Conservation (phyloP, 2,329 filamentous ascomycete genomes). For the Sporothrix brasiliensis region DNA sequence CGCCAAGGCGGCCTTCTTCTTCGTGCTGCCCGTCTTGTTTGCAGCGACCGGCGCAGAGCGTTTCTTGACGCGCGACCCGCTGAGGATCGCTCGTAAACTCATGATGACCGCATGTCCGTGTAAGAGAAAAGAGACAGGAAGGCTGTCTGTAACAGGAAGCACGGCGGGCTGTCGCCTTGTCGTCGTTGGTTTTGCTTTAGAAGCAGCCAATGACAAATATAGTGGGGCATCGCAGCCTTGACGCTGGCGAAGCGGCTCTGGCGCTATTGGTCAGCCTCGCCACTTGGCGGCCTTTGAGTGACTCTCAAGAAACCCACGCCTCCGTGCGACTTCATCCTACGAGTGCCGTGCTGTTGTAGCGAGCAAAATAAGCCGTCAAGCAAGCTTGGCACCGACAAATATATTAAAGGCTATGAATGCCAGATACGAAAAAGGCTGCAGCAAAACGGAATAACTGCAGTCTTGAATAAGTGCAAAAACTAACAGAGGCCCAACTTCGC, state of each 20-base stretch:
- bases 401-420: slow-evolving; percentile 17
- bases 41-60: slow-evolving; percentile 18
- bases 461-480: not conserved
- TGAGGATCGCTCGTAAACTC: slow-evolving; percentile 37
- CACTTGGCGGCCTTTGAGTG: not conserved
- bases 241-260: not conserved
- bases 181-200: slow-evolving; percentile 11
- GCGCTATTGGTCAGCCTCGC: slow-evolving; percentile 25
- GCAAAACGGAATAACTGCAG: not conserved
- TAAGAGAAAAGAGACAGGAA: not conserved
- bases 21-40: slow-evolving; percentile 1
- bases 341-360: not conserved
- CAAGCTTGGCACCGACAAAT: not conserved
- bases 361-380: no score
- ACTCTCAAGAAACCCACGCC: no score
- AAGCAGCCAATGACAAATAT: not conserved
- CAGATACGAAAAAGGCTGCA: not conserved
- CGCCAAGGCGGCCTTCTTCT: slow-evolving; percentile 1
- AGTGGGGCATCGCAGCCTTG: slow-evolving; percentile 22
- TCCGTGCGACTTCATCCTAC: not conserved
- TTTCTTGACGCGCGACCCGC: slow-evolving; percentile 37
- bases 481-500: not conserved
- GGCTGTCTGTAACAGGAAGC: not conserved
- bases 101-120: slow-evolving; percentile 29
- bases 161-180: not conserved